Base-by-base conservation (phyloP, 2,329 filamentous ascomycete species). In the Arachnomyces sp. region DNA sequence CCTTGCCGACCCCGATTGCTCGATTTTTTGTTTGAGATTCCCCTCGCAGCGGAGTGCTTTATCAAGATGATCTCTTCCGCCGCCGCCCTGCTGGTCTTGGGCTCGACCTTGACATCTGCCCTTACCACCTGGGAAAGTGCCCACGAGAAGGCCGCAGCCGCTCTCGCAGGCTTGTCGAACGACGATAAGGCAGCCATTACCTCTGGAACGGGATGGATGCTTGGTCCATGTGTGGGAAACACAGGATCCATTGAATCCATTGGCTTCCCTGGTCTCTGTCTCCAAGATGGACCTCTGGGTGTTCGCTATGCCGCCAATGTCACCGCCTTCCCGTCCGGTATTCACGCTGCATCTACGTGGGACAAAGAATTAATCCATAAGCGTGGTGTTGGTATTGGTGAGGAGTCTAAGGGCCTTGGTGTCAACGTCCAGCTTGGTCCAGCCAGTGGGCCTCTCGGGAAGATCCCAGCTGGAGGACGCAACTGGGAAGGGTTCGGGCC, bases 241-340 rank as follows among this genome's bases (percentile, higher is more conserved):
- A 59, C 57, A 4, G 53, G 55, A 18, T 44, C 49, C 2, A 48
- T 52, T 11, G 42, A 42, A 5, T 56, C 51, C 8, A 55, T 58
- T 11, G 43, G 45, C 11, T 60, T 59, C 36, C 57, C 57, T 4
- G 59, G 56, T 1, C 33, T 61, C 17, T 61, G 58, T 42, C 45
- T 60, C 6, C 57, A 60, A 30, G 57, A 60, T 30, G 52, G 52
- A 0, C 57, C 56, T 4, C 35, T 58, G 35, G 82, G 83, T 15
- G 68, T 89, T 14, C 74, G 81, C 5, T 73, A 74, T 12, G 77
- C 79, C 2, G 81, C 85, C 48, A 77, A 83, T 46, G 74, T 79
- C 33, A 85, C 82, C 1, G 81, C 77, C 0, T 89, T 89, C 49
- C 81, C 82, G 1, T 75, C 81, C 11, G 83, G 83, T 28, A 81